Base-by-base conservation (phyloP, 2,329 filamentous ascomycete species). In the Bipolaris bicolor region DNA sequence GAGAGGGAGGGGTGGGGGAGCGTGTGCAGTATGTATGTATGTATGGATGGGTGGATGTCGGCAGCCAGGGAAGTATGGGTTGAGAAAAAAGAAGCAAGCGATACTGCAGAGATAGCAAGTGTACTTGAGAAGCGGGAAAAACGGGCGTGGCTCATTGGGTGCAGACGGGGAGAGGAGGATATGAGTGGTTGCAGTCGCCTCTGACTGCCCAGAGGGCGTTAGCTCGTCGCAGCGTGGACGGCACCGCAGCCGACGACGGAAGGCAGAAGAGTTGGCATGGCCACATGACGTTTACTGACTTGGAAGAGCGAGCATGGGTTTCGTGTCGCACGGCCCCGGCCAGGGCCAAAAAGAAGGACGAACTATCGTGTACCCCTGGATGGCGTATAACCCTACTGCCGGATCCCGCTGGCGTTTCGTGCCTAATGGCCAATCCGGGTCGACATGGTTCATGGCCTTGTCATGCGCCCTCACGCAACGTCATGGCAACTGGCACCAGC, bases 251-350 rank as follows among this genome's bases (percentile, higher is more conserved):
- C 57, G 60, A 62, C 49, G 53, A 56, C 43, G 52, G 40, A 26
- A 57, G 34, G 29, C 29, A 61, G 49, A 57, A 55, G 31, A 55
- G 50, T 60, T 57, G 64, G 62, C 51, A 52, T 52, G 57, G 49
- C 47, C 72, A 73, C 72, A 74, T 75, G 72, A 75, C 72, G 72
- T 73, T 70, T 60, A 65, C 64, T 67, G 65, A 46, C 62, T 57
- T 61, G 24, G 53, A 63, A 60, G 26, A n/a, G 16, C 61, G 39
- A 52, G 34, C 61, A 58, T 61, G 65, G 68, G 64, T 60, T 64
- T 33, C 62, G 65, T 63, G 65, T 71, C 69, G 61, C 65, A 65
- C 61, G 57, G 64, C 61, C 64, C 65, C 67, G 64, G 60, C 7
- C 39, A 45, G 43, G 43, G 29, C 29, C 60, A 63, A 58, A 46